Evolutionary conservation across 176 grass and related monocot genomes (phyloP).

Genomic region (Bothriochloa decipiens): DNA sequence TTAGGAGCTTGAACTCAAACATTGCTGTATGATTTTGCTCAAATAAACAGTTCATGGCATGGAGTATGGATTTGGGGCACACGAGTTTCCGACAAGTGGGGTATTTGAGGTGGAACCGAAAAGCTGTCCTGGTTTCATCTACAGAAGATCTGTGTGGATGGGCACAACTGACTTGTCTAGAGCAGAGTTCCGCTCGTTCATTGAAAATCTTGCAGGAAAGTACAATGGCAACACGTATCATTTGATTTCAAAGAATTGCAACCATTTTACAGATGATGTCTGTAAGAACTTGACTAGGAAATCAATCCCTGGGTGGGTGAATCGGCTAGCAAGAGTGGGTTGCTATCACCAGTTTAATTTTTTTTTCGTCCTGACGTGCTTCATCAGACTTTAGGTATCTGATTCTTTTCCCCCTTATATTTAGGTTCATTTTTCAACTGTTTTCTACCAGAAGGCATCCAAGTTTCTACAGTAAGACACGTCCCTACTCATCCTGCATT

Average conservation of each 20-base stretch:
- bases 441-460: slow-evolving; percentile 78
- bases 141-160: slow-evolving; percentile 64
- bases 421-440: slow-evolving; percentile 83
- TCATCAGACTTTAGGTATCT: neutral
- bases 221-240: slow-evolving; percentile 77
- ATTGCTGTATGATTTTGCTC: slow-evolving; percentile 20
- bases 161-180: slow-evolving; percentile 65
- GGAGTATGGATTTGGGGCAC: slow-evolving; percentile 87
- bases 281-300: slow-evolving; percentile 60
- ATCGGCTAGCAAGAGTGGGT: slow-evolving; percentile 88
- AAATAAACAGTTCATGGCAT: slow-evolving; percentile 64
- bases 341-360: slow-evolving; percentile 30
- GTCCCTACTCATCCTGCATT: slow-evolving; percentile 57
- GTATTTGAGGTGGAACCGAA: slow-evolving; percentile 86
- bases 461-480: slow-evolving; percentile 66
- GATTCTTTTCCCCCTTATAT: slow-evolving; percentile 29
- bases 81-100: slow-evolving; percentile 71
- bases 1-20: slow-evolving; percentile 4
- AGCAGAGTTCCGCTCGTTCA: slow-evolving; percentile 69
- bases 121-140: slow-evolving; percentile 74
- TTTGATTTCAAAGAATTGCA: slow-evolving; percentile 87
- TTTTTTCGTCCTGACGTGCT: slow-evolving; percentile 2
- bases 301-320: slow-evolving; percentile 74
- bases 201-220: slow-evolving; percentile 62
- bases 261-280: slow-evolving; percentile 87